Base-by-base conservation (phyloP, 2,329 filamentous ascomycete species). In the Colletotrichum siamense region DNA sequence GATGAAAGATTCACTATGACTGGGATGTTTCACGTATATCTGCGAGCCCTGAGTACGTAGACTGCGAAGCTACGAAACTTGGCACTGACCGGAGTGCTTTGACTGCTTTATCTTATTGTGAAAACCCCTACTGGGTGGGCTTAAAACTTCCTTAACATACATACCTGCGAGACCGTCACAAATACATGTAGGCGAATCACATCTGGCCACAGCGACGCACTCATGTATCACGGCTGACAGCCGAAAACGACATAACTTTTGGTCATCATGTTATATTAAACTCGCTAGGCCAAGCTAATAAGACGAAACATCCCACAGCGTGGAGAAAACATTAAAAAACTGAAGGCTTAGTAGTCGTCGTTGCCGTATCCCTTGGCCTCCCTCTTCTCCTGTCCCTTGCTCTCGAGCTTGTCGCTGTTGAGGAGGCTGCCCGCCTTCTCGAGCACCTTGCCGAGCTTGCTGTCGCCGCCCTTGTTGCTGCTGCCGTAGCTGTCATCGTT, bases 341-440 rank as follows among this genome's bases (percentile, higher is more conserved):
- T 0, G 0, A 3, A 63, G 1, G 30, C 16, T 13, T 74, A 76
- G 39, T 77, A 73, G 62, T 75, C 61, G 15, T 66, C n/a, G 44
- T 69, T 52, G 4, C 82, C 83, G 59, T 82, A 34, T 0, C 83
- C 84, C 55, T 82, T 82, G 18, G 80, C 83, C 76, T 87, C 87
- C 68, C 90, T 86, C 87, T 89, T 91, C 79, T 83, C 84, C 9
- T 83, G 82, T 6, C 91, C 91, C 83, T 88, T 90, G 78, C 87
- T 82, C 71, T 84, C 85, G 15, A 92, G 73, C 59, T 83, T 84
- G 18, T 88, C 84, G 78, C 86, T 91, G 70, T 88, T 83, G 77
- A 93, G 79, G 66, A 89, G 79, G 15, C 83, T 82, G 10, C 91
- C 90, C 8, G 87, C 88, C 86, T 91, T 92, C 84, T 93, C 90